Conservation (phyloP, 2,329 filamentous ascomycete genomes). For the Ascocoryne sarcoides region DNA sequence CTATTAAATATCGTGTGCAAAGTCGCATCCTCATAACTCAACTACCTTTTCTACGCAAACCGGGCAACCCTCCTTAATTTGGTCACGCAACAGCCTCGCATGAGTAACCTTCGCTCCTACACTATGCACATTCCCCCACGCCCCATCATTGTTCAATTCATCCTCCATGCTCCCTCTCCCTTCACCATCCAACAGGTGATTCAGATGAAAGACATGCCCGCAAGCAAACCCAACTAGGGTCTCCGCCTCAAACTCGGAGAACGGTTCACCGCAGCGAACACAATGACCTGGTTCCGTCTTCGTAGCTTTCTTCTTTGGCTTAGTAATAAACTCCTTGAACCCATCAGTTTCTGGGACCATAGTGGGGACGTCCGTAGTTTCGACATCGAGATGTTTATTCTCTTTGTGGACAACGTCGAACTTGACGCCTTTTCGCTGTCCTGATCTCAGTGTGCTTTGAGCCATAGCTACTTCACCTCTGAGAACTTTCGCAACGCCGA, state of each 20-base stretch:
- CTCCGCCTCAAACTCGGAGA: slow-evolving; percentile 55
- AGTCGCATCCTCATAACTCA: too few species aligned
- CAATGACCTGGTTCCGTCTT: slow-evolving; percentile 45
- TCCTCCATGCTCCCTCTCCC: slow-evolving; percentile 27
- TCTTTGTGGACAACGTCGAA: slow-evolving; percentile 61
- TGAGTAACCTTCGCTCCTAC: slow-evolving; percentile 84
- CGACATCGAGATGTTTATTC: slow-evolving; percentile 30
- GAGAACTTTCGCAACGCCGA: slow-evolving; percentile 79
- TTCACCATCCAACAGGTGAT: slow-evolving; percentile 47
- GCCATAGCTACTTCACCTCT: slow-evolving; percentile 78
- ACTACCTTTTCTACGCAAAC: slow-evolving; percentile 34
- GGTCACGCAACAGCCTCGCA: slow-evolving; percentile 67
- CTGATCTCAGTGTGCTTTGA: slow-evolving; percentile 70
- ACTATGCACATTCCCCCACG: slow-evolving; percentile 44
- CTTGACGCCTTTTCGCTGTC: slow-evolving; percentile 78
- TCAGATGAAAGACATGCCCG: slow-evolving; percentile 72
- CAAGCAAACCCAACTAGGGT: slow-evolving; percentile 74
- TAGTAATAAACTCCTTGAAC: neutral
- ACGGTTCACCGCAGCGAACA: slow-evolving; percentile 46
- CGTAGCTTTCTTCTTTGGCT: neutral
- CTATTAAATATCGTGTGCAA: too few species aligned
- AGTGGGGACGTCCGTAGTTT: slow-evolving; percentile 32
- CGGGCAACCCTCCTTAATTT: slow-evolving; percentile 56
- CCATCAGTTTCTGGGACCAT: slow-evolving; percentile 6
- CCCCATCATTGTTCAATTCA: slow-evolving; percentile 36